Evolutionary conservation across 2,329 filamentous ascomycete species (phyloP), one percentile per base, ranked within the genome.

Genomic region (Fusarium floridanum): DNA sequence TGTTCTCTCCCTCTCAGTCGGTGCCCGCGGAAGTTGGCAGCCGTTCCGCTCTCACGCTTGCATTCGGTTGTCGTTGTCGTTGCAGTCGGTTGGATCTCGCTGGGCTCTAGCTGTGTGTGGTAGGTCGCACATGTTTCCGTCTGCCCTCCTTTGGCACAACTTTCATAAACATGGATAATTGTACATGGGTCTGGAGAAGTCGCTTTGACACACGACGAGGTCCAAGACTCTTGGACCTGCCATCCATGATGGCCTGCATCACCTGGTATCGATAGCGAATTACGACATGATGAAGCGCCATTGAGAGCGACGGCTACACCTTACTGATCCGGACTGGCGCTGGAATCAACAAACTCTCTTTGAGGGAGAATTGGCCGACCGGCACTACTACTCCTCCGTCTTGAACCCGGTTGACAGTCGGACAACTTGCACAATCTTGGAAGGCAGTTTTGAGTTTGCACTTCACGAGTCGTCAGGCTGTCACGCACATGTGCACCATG

Each of bases 11-110:
- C 68, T 73, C 64, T 53, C 70, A 66, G 64, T 68, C 68, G 57
- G 55, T 64, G 55, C 56, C 70, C 73, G 73, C 76, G 76, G 76
- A 77, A 77, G 61, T 69, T 67, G 67, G 57, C 67, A 74, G 67
- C 59, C 67, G 66, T 75, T 75, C 76, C 75, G 75, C 36, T 43
- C 24, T 32, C 62, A 61, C 70, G 65, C 67, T 67, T 72, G 75
- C 60, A 64, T 56, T 70, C 34, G 37, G 59, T 53, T 56, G 57
- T 55, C 68, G 63, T 67, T 74, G 71, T 68, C 64, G 68, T 61
- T 73, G 65, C 66, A 64, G 69, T 64, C 68, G 56, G 61, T 66
- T 43, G 36, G 37, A 29, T 61, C 59, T 67, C 37, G 48, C 37
- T 66, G 36, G 55, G 55, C 32, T 59, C 22, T 37, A 55, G n/a